phyloP scores from a whole-genome alignment of 768 basidiomycete genomes.

The Pleurotus pulmonarius region DNA sequence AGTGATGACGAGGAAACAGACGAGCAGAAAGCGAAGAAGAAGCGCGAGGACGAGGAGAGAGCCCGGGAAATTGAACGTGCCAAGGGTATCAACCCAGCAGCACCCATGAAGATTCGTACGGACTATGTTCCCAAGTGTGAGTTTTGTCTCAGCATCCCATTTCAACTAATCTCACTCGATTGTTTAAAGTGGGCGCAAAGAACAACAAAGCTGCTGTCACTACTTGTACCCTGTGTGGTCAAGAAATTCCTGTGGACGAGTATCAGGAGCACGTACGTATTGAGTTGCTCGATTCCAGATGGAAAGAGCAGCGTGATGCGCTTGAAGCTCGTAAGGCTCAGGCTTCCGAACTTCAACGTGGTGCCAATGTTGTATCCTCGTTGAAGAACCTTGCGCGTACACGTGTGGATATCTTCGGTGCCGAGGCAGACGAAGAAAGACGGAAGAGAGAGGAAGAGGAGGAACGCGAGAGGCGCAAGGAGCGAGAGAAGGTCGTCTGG shows the following conservation, averaged over 20 bases:
- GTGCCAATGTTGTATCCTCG: conserved; percentile 92
- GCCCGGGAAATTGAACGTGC: conserved; percentile 71
- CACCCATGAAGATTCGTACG: conserved; percentile 90
- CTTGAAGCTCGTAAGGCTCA: conserved; percentile 89
- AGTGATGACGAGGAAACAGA: conserved; percentile 78
- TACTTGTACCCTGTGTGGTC: conserved; percentile 92
- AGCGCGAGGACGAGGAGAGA: conserved; percentile 65
- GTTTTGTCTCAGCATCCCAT: conserved; percentile 24
- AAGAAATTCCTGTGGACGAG: conserved; percentile 94
- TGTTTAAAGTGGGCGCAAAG: conserved; percentile 58
- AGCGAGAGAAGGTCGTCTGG: conserved; percentile 96
- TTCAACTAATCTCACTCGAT: conserved; percentile 3
- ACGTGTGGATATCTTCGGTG: conserved; percentile 98
- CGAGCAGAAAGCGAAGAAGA: conserved; percentile 52
- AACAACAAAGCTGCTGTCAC: conserved; percentile 69
- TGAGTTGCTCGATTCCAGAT: conserved; percentile 93
- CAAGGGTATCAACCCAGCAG: conserved; percentile 64
- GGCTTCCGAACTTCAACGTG: conserved; percentile 81
- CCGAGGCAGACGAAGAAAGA: conserved; percentile 87
- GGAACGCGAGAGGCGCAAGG: conserved; percentile 74
- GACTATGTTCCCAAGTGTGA: conserved; percentile 93
- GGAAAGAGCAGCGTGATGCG: conserved; percentile 92
- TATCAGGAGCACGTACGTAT: conserved; percentile 98
- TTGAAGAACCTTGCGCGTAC: conserved; percentile 90
- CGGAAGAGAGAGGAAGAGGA: conserved; percentile 86